Evolutionary conservation across 2,329 filamentous ascomycete species (phyloP).

Genomic region (Calonectria hongkongensis): DNA sequence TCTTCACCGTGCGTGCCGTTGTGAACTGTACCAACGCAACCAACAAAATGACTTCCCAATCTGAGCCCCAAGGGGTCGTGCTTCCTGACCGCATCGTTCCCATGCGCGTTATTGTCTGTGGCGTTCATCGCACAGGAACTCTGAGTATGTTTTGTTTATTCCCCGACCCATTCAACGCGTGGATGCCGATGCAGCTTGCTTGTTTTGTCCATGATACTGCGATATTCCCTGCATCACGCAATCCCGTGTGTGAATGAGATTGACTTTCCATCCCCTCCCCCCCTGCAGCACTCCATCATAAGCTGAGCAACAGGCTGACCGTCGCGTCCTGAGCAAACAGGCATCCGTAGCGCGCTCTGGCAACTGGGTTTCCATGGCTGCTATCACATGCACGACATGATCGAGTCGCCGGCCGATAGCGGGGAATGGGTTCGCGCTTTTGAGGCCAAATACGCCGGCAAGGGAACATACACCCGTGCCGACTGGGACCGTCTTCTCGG

Average conservation of each 20-base stretch:
- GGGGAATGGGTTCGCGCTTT: constrained; percentile 58
- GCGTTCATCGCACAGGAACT: constrained; percentile 62
- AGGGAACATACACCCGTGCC: constrained; percentile 57
- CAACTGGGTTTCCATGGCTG: constrained; percentile 61
- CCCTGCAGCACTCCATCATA: background rate
- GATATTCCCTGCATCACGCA: constrained; percentile 33
- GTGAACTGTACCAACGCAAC: constrained; percentile 24
- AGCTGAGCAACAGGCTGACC: background rate
- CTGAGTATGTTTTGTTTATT: constrained; percentile 57
- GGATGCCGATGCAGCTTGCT: background rate
- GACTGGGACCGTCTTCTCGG: constrained; percentile 69
- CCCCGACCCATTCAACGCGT: constrained; percentile 4
- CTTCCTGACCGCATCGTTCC: constrained; percentile 59
- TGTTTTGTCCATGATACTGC: constrained; percentile 7
- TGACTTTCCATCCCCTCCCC: constrained; percentile 9
- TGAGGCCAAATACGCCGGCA: constrained; percentile 58
- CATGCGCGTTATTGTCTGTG: constrained; percentile 64
- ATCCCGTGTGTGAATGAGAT: constrained; percentile 30
- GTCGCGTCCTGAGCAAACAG: constrained; percentile 48
- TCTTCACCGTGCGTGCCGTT: constrained; percentile 4
- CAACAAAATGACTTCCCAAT: constrained; percentile 40
- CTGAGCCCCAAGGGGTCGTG: constrained; percentile 37
- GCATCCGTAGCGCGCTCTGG: constrained; percentile 58
- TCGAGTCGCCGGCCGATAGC: constrained; percentile 52
- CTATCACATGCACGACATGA: constrained; percentile 60